Evolutionary conservation across 345 rosid genomes (phyloP), one percentile per base, ranked within the genome.

Genomic region (Gynandropsis gynandra): DNA sequence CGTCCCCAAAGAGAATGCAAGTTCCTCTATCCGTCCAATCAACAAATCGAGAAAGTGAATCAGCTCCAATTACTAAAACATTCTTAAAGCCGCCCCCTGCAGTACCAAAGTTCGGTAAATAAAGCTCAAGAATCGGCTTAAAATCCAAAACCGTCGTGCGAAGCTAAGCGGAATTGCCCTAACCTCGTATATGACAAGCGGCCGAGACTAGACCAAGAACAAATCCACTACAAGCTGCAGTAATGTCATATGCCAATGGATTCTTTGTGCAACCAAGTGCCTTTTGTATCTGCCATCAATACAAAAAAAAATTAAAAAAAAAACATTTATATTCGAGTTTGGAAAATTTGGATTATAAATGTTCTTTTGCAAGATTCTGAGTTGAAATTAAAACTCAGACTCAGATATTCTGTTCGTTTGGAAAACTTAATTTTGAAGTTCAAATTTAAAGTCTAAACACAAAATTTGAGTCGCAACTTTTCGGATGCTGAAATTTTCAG

Each of bases 211-310:
- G 67, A 66, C 98, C 98, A 72, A 92, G 56, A 54, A 92, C 63
- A 64, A 87, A 92, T 67, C 98, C 96, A 54, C 96, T 87, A 56
- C 96, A 92, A 24, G 96, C 98, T 50, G 93, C 98, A 44, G 96
- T 87, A 44, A 92, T 92, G 61, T 92, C 98, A 49, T 87, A 92
- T 4, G 98, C 78, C 76, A 92, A 65, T n/a, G 96, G 92, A 52
- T 80, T 66, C 41, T 52, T 63, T 58, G 76, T 82, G 90, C 96
- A 92, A 62, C 98, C 98, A 53, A 92, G 87, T 55, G 76, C 87
- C 61, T 69, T 84, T 69, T 75, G 96, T 57, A 87, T 77, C 96
- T 92, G 85, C 20, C 47, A 63, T 58, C 43, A 42, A 64, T 3
- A 71, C 4, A 43, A 9, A 51, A 24, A 24, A 2, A 24, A 24